Conservation (phyloP, 192 early-diverging fungal genomes). For the Coemansia sp. region DNA sequence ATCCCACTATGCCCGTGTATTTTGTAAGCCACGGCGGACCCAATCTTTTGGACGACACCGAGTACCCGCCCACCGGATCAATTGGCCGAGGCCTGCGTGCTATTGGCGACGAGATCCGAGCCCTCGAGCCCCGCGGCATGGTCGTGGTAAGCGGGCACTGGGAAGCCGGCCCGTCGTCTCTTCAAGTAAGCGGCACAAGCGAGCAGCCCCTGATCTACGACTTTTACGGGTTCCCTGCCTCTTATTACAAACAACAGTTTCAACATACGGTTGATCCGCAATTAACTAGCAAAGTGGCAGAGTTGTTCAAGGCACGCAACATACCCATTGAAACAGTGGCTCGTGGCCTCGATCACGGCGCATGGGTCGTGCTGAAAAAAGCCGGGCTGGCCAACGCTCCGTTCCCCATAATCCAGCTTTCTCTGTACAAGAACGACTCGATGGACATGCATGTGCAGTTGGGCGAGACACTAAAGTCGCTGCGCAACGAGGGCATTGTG, state of each 20-base stretch:
- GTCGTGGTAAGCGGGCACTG: constrained; percentile 69
- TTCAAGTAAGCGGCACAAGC: constrained; percentile 40
- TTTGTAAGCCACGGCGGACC: constrained; percentile 52
- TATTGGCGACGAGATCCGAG: constrained; percentile 51
- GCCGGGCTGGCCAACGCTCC: constrained; percentile 56
- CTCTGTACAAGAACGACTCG: constrained; percentile 57
- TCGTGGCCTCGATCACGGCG: constrained; percentile 69
- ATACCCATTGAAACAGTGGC: constrained; percentile 52
- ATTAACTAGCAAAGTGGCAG: constrained; percentile 52
- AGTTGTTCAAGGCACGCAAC: constrained; percentile 49
- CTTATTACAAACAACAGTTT: constrained; percentile 61
- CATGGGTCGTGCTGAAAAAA: constrained; percentile 67
- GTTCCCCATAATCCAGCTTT: constrained; percentile 68
- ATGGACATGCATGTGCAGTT: constrained; percentile 58
- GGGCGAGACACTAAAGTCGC: constrained; percentile 53
- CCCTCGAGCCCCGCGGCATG: constrained; percentile 58
- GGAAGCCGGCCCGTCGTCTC: constrained; percentile 52
- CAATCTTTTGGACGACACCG: constrained; percentile 30
- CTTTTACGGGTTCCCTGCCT: constrained; percentile 63
- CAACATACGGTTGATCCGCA: constrained; percentile 58
- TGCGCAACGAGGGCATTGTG: constrained; percentile 61
- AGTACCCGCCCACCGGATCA: constrained; percentile 23
- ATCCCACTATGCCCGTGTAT: constrained; percentile 31
- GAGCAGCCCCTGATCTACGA: constrained; percentile 62
- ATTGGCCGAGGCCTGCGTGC: constrained; percentile 25